phyloP scores from a whole-genome alignment of 345 rosid genomes.

The Trapa bicornis region DNA sequence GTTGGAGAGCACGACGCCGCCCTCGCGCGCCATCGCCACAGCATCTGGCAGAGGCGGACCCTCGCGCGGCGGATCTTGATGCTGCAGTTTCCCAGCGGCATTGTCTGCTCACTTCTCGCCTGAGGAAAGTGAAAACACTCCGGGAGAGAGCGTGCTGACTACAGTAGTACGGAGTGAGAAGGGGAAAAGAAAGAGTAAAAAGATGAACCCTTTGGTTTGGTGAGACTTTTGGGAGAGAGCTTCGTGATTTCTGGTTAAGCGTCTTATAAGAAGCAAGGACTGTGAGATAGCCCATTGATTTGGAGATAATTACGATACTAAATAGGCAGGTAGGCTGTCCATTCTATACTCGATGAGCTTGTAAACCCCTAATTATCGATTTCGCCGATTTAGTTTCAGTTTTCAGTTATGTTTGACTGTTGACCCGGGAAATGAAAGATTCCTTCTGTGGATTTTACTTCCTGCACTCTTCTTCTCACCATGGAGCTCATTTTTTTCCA shows the following conservation, averaged over 20 bases:
- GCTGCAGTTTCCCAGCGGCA: constrained; percentile 24
- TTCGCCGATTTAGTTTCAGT: no score
- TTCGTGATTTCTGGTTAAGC: background rate
- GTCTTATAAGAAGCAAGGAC: background rate
- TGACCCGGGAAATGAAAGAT: background rate
- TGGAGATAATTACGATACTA: background rate
- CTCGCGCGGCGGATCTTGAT: constrained; percentile 49
- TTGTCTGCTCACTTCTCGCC: constrained; percentile 2
- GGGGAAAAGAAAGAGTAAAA: background rate
- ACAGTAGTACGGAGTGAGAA: background rate
- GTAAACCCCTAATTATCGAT: no score
- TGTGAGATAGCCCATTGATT: background rate
- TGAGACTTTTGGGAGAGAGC: background rate
- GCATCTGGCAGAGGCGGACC: constrained; percentile 69
- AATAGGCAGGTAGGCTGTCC: no score
- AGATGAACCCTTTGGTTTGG: background rate
- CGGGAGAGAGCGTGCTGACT: constrained; percentile 9
- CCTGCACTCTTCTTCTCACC: background rate
- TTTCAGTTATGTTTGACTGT: background rate
- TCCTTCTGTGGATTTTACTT: background rate
- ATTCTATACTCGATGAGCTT: background rate
- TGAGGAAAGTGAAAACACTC: background rate
- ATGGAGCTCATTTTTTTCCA: no score
- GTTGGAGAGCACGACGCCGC: constrained; percentile 30
- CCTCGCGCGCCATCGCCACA: constrained; percentile 61